Conservation (phyloP, 176 grass and related monocot genomes). For the Triticum urartu region DNA sequence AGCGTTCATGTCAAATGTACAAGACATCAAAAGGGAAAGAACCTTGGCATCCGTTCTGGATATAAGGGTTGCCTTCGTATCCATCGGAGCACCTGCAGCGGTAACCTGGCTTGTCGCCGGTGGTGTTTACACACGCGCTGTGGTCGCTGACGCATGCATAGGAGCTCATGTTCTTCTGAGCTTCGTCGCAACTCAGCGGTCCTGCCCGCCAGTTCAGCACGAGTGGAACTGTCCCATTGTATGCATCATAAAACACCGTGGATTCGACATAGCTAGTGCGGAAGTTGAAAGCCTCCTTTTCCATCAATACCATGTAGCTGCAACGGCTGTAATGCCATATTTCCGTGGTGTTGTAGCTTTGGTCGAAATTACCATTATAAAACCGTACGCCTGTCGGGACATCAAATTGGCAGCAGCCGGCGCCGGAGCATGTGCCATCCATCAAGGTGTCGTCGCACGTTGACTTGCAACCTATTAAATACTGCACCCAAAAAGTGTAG, state of each 20-base stretch:
- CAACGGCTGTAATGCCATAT: neutral
- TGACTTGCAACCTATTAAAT: neutral
- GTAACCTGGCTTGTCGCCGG: neutral
- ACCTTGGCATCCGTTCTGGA: conserved; percentile 37
- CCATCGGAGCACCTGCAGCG: neutral
- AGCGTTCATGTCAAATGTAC: neutral
- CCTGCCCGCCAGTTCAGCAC: conserved; percentile 16
- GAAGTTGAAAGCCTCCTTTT: neutral
- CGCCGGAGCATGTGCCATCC: conserved; percentile 27
- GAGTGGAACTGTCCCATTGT: neutral
- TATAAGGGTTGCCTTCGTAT: conserved; percentile 38
- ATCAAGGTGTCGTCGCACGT: neutral
- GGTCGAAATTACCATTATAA: neutral
- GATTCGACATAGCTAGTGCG: neutral
- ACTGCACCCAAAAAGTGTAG: neutral
- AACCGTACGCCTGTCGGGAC: neutral
- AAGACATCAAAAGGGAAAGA: neutral
- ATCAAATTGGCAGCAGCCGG: conserved; percentile 28
- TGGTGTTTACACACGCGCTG: neutral
- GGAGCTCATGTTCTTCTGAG: neutral
- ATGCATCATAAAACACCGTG: neutral
- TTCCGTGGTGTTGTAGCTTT: neutral
- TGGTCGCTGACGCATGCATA: conserved; percentile 23
- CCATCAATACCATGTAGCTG: conserved; percentile 9
- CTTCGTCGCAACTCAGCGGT: neutral